phyloP scores from a whole-genome alignment of 306 rosid species.

The Vigna trinervia region DNA sequence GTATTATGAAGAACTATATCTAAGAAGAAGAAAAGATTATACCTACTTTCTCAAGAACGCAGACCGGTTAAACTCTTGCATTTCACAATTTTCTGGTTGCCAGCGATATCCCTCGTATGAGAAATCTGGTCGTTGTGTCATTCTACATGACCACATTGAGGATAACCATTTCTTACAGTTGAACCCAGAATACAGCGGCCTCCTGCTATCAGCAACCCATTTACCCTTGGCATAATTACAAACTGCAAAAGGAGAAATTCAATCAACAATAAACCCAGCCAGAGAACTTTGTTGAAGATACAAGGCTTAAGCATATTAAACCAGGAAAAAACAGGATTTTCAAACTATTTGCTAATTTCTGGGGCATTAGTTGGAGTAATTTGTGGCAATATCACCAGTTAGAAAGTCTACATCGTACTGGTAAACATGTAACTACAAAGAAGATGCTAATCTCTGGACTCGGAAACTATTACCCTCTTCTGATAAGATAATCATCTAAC shows the following conservation, averaged over 20 bases:
- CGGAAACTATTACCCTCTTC: not conserved
- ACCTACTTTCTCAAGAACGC: slow-evolving; percentile 80
- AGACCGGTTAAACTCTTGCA: slow-evolving; percentile 72
- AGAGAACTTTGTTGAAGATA: slow-evolving; percentile 25
- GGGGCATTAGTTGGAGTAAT: slow-evolving; percentile 3
- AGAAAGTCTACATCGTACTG: slow-evolving; percentile 34
- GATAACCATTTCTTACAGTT: slow-evolving; percentile 88
- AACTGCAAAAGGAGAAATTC: slow-evolving; percentile 56
- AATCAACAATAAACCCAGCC: slow-evolving; percentile 33
- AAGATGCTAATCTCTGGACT: not conserved
- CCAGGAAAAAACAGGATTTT: slow-evolving; percentile 14
- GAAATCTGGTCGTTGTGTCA: slow-evolving; percentile 77
- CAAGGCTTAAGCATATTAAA: slow-evolving; percentile 34
- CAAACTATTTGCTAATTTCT: slow-evolving; percentile 13
- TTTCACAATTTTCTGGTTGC: slow-evolving; percentile 80
- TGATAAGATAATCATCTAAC: not conserved
- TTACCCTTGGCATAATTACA: slow-evolving; percentile 92
- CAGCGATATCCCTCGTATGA: slow-evolving; percentile 84
- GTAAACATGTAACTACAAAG: slow-evolving; percentile 5
- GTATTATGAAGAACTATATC: slow-evolving; percentile 23
- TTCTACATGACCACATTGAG: slow-evolving; percentile 91
- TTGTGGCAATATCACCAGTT: not conserved
- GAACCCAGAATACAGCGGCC: slow-evolving; percentile 86
- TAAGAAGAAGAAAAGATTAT: slow-evolving; percentile 32
- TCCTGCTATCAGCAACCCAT: slow-evolving; percentile 76